Conservation (phyloP, 1,139 yeast genomes). For the Arxiozyma slooffiae region DNA sequence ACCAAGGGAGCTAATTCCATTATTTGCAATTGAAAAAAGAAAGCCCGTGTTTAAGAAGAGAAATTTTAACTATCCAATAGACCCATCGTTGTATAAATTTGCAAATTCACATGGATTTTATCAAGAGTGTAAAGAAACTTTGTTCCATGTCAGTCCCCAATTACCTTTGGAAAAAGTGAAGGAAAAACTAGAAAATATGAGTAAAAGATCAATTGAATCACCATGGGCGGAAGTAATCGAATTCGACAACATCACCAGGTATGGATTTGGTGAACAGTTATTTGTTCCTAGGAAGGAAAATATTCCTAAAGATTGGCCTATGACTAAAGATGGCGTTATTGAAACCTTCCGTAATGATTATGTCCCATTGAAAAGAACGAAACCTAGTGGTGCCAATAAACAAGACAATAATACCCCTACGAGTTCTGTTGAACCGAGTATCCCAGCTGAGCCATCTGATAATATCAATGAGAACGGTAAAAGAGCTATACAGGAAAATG, state of each 20-base stretch:
- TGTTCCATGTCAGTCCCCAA: conserved; percentile 36
- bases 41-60: conserved; percentile 23
- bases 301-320: conserved; percentile 34
- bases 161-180: conserved; percentile 17
- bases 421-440: conserved; percentile 11
- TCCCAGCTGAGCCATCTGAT: conserved; percentile 11
- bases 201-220: conserved; percentile 58
- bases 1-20: conserved; percentile 27
- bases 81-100: conserved; percentile 19
- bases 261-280: conserved; percentile 59
- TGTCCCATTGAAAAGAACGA: conserved; percentile 56
- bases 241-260: conserved; percentile 51
- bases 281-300: conserved; percentile 46
- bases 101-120: conserved; percentile 32
- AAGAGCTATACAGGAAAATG: conserved; percentile 22
- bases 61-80: conserved; percentile 31
- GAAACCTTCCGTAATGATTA: conserved; percentile 44
- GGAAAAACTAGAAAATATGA: conserved; percentile 16
- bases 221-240: conserved; percentile 58
- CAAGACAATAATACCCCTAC: conserved; percentile 28
- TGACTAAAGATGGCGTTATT: conserved; percentile 25
- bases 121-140: conserved; percentile 57
- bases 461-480: conserved; percentile 28
- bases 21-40: conserved; percentile 27
- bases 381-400: conserved; percentile 20